A percentile compares a stretch with the other conserved stretches of the same genome.
These are phyloP conservation scores for Haplosporangium sp. DNA, from an alignment of 371 early-diverging fungal genomes.

Conservation along the genomic window DNA sequence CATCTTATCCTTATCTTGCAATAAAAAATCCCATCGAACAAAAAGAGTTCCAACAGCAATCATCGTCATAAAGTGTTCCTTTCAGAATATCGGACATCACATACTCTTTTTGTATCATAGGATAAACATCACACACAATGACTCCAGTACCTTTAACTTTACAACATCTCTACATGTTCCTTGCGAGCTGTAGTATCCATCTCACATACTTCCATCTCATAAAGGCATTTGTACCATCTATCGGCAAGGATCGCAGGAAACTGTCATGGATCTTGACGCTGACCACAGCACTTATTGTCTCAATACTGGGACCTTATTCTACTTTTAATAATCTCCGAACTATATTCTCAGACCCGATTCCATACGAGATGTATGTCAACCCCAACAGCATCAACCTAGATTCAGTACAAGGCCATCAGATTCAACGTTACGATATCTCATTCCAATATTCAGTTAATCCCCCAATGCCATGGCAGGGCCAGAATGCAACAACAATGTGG, in stretches of 20 bases:
- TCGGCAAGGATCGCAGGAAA: conserved; percentile 29
- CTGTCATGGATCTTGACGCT: conserved; percentile 39
- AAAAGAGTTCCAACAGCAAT: not conserved
- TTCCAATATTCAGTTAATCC: not conserved
- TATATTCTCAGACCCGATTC: conserved; percentile 14
- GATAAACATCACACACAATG: not conserved
- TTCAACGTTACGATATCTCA: conserved; percentile 14
- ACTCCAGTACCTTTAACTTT: conserved; percentile 4
- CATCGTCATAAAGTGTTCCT: too few relatives aligned
- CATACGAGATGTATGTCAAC: not conserved
- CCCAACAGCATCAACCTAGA: not conserved
- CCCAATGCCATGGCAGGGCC: too few relatives aligned
- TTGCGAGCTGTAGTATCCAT: conserved; percentile 19
- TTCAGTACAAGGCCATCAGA: not conserved
- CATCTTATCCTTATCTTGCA: not conserved
- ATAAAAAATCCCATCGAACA: not conserved
- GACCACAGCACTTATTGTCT: conserved; percentile 18
- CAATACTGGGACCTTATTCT: not conserved
- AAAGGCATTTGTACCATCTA: conserved; percentile 30
- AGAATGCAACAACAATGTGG: not conserved
- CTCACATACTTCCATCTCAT: conserved; percentile 38
- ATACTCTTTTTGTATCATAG: not conserved
- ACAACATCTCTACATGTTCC: conserved; percentile 8
- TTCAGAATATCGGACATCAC: too few relatives aligned
- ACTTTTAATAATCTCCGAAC: conserved; percentile 9